Conservation (phyloP, 345 rosid species). For the Mercurialis annua region DNA sequence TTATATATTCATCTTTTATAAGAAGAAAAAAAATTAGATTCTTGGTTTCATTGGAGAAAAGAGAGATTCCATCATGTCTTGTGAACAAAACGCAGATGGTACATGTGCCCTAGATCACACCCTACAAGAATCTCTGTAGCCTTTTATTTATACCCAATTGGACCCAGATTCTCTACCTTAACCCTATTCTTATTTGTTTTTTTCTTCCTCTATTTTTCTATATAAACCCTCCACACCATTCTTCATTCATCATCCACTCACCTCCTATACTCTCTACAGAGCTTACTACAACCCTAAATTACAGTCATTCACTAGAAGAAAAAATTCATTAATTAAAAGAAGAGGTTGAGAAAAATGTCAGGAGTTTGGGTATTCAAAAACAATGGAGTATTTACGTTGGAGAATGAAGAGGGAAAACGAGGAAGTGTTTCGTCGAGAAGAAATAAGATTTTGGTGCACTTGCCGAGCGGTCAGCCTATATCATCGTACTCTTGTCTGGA, state of each 20-base stretch:
- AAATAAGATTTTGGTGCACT: slow-evolving; percentile 64
- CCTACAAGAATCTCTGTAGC: slow-evolving; percentile 34
- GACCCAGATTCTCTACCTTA: slow-evolving; percentile 48
- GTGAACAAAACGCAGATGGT: slow-evolving; percentile 25
- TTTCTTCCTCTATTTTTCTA: slow-evolving; percentile 12
- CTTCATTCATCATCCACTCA: slow-evolving; percentile 32
- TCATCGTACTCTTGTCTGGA: slow-evolving; percentile 62
- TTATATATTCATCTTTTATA: too few species aligned
- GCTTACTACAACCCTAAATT: background rate
- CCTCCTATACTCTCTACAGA: slow-evolving; percentile 16
- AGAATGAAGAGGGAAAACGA: slow-evolving; percentile 42
- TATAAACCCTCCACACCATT: slow-evolving; percentile 16
- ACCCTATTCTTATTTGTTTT: slow-evolving; percentile 22
- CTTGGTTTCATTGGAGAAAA: slow-evolving; percentile 1
- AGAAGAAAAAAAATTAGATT: too few species aligned
- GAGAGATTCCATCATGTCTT: slow-evolving; percentile 21
- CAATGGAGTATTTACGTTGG: slow-evolving; percentile 67
- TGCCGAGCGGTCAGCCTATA: slow-evolving; percentile 60
- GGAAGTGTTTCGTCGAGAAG: slow-evolving; percentile 26
- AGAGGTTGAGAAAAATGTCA: slow-evolving; percentile 63
- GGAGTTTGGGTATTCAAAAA: slow-evolving; percentile 74
- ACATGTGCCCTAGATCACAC: slow-evolving; percentile 35
- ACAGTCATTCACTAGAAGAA: too few species aligned
- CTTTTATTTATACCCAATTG: slow-evolving; percentile 25
- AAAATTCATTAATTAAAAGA: too few species aligned